Percentiles rank a stretch among this genome's conserved stretches.
Evolutionary conservation across 2,329 filamentous ascomycete genomes (phyloP).

Genomic region (Colletotrichum falcatum): DNA sequence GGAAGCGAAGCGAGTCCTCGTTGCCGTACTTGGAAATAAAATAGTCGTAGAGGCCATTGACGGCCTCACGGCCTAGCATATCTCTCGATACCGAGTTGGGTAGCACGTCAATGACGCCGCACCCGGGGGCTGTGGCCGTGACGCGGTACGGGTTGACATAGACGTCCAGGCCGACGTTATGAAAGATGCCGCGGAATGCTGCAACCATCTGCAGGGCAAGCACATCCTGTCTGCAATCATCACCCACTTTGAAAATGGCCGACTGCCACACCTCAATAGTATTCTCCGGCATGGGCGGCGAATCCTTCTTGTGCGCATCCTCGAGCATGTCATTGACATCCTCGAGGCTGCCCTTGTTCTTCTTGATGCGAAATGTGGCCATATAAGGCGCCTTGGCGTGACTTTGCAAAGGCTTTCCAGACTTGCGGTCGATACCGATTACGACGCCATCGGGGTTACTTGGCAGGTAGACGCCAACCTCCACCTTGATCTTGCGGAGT

Average conservation of each 20-base stretch:
- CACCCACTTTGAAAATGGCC: slow-evolving; percentile 99
- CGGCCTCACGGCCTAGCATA: slow-evolving; percentile 97
- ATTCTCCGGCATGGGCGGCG: slow-evolving; percentile 54
- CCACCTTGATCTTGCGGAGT: slow-evolving; percentile 94
- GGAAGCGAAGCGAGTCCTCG: slow-evolving; percentile 93
- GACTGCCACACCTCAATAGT: slow-evolving; percentile 98
- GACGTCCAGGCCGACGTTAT: slow-evolving; percentile 92
- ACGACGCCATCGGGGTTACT: slow-evolving; percentile 98
- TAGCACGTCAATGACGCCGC: slow-evolving; percentile 97
- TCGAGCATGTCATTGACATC: slow-evolving; percentile 65
- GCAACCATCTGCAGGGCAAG: slow-evolving; percentile 98
- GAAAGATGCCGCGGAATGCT: slow-evolving; percentile 96
- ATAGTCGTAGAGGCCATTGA: slow-evolving; percentile 98
- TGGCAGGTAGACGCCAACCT: slow-evolving; percentile 96
- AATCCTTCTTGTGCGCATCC: slow-evolving; percentile 56
- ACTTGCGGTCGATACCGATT: slow-evolving; percentile 97
- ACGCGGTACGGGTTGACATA: slow-evolving; percentile 98
- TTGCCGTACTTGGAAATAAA: slow-evolving; percentile 98
- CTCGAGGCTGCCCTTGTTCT: slow-evolving; percentile 70
- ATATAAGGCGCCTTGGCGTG: slow-evolving; percentile 99
- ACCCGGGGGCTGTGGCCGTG: slow-evolving; percentile 95
- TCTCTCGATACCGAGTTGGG: slow-evolving; percentile 98
- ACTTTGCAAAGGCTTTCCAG: slow-evolving; percentile 95
- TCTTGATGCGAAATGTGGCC: slow-evolving; percentile 98
- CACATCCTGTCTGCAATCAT: slow-evolving; percentile 97